Conservation (phyloP, 352 stramenopile genomes). For the Pythium dissotocum region DNA sequence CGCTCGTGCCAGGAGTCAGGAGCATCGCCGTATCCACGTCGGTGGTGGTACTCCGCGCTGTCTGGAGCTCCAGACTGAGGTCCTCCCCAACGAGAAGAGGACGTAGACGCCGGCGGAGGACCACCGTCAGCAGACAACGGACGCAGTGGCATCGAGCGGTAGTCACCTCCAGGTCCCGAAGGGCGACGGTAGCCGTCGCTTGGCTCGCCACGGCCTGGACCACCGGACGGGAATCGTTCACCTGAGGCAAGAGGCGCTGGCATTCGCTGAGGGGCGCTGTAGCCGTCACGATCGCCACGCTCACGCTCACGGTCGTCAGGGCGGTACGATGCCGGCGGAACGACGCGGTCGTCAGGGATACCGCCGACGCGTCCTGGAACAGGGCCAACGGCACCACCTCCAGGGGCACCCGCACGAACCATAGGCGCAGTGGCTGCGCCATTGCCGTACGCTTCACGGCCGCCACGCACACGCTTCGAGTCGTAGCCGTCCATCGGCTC, state of each 20-base stretch:
- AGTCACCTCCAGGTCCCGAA: conserved; percentile 6
- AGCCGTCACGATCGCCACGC: conserved; percentile 15
- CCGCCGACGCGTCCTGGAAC: conserved; percentile 4
- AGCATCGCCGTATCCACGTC: conserved; percentile 19
- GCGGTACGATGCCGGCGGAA: conserved; percentile 20
- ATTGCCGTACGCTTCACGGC: conserved; percentile 9
- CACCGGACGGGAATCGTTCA: conserved; percentile 21
- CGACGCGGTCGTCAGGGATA: conserved; percentile 14
- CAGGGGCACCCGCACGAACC: conserved; percentile 16
- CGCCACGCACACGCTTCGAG: conserved; percentile 35
- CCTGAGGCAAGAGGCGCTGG: conserved; percentile 4
- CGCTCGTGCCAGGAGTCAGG: conserved; percentile 23
- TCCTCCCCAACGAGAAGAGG: conserved; percentile 20
- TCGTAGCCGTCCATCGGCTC: conserved; percentile 28
- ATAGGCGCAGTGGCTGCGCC: conserved; percentile 12
- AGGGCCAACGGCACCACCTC: conserved; percentile 11
- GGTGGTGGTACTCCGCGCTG: conserved; percentile 18
- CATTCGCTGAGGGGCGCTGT: conserved; percentile 14
- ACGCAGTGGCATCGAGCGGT: conserved; percentile 24
- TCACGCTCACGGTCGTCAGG: conserved; percentile 18
- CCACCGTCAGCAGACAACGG: conserved; percentile 16
- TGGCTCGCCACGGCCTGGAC: conserved; percentile 13
- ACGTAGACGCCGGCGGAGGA: background rate
- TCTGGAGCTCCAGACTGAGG: conserved; percentile 2
- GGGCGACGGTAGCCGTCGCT: conserved; percentile 23